Evolutionary conservation across 2,329 filamentous ascomycete species (phyloP).

Genomic region (Aspergillus piperis): DNA sequence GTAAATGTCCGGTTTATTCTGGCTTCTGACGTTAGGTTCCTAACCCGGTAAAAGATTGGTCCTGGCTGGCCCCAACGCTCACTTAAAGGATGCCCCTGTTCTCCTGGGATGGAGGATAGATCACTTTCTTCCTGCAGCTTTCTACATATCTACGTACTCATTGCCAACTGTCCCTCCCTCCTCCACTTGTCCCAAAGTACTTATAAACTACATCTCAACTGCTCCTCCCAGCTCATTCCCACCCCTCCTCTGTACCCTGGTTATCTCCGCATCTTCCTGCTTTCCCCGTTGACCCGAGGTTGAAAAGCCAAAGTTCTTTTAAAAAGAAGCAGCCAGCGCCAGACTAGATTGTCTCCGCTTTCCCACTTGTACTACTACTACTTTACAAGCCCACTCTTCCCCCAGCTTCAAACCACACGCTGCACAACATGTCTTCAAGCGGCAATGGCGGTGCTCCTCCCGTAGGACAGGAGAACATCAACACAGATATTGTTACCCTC

Average conservation of each 20-base stretch:
- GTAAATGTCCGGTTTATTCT: no score
- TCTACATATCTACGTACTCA: background rate
- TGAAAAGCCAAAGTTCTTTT: conserved; percentile 8
- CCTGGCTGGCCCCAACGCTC: conserved; percentile 1
- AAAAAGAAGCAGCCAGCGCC: conserved; percentile 8
- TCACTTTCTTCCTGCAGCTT: conserved; percentile 9
- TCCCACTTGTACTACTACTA: background rate
- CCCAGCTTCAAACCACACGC: background rate
- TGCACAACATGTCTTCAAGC: conserved; percentile 41
- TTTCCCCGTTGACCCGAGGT: conserved; percentile 36
- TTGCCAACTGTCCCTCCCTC: background rate
- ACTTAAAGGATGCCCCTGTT: conserved; percentile 12
- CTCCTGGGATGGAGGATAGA: conserved; percentile 2
- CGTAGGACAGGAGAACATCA: conserved; percentile 73
- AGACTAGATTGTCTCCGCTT: conserved; percentile 9
- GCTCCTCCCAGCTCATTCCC: background rate
- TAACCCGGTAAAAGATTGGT: conserved; percentile 20
- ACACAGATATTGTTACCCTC: conserved; percentile 93
- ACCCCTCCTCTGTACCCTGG: background rate
- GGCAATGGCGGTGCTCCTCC: conserved; percentile 52
- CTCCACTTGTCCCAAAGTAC: background rate
- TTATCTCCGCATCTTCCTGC: conserved; percentile 17
- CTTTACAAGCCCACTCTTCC: conserved; percentile 7
- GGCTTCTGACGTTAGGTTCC: conserved; percentile 13
- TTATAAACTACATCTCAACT: conserved; percentile 9